Evolutionary conservation across 345 rosid species (phyloP).

Genomic region (Eutrema yunnanense): DNA sequence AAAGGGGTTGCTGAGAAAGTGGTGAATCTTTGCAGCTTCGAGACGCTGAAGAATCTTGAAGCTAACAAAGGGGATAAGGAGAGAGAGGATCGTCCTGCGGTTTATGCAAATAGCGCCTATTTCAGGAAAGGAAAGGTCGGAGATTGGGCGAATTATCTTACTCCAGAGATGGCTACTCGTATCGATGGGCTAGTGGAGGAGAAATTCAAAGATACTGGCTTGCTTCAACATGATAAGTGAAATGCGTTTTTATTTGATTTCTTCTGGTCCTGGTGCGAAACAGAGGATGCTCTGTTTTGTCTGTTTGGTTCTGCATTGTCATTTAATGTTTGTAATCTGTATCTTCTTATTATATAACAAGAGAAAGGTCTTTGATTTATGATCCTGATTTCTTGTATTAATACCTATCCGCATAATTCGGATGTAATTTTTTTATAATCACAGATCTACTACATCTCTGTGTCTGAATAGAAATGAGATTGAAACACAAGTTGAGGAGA

Average conservation of each 20-base stretch:
- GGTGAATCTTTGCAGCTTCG: conserved; percentile 30
- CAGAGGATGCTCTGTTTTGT: conserved; percentile 28
- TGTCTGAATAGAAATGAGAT: neutral
- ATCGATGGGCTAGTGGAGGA: conserved; percentile 25
- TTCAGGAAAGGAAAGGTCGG: conserved; percentile 41
- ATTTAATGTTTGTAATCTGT: neutral
- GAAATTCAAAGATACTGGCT: conserved; percentile 32
- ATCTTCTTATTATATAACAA: conserved; percentile 6
- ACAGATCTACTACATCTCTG: neutral
- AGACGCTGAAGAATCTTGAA: conserved; percentile 34
- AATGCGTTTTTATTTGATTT: neutral
- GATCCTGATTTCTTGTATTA: neutral
- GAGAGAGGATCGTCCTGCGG: conserved; percentile 16
- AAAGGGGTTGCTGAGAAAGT: conserved; percentile 28
- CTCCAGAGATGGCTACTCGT: conserved; percentile 35
- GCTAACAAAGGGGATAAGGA: conserved; percentile 31
- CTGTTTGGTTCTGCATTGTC: neutral
- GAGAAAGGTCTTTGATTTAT: conserved; percentile 6
- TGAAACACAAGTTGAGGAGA: neutral
- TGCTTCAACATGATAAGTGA: conserved; percentile 23
- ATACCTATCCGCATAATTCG: neutral
- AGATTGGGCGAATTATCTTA: conserved; percentile 37
- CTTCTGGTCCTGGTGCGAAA: neutral
- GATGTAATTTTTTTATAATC: too few species aligned
- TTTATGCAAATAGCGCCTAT: conserved; percentile 15